Conservation (phyloP, 1,284 basidiomycete genomes). For the Neolentinus lepideus region DNA sequence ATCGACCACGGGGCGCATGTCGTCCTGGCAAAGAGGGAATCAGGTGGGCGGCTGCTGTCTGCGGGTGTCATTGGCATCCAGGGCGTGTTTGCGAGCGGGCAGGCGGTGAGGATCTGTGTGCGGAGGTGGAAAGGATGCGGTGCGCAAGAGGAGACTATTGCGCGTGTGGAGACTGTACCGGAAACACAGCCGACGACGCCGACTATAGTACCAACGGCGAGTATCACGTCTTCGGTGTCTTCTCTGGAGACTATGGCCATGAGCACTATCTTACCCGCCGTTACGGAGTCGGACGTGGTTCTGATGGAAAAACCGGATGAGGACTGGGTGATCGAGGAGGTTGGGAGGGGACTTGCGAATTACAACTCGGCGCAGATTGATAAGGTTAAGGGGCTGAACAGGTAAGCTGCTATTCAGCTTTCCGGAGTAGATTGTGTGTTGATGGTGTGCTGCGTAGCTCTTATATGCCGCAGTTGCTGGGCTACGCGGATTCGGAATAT, state of each 20-base stretch:
- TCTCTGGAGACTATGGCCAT: slow-evolving; percentile 3
- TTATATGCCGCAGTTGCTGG: slow-evolving; percentile 74
- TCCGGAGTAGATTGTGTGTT: slow-evolving; percentile 6
- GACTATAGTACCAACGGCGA: slow-evolving; percentile 8
- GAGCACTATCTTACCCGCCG: neutral
- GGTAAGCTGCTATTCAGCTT: slow-evolving; percentile 40
- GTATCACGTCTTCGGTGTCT: slow-evolving; percentile 8
- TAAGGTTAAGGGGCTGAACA: slow-evolving; percentile 85
- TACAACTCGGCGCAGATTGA: slow-evolving; percentile 93
- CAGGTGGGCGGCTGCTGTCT: slow-evolving; percentile 85
- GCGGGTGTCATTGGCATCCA: slow-evolving; percentile 86
- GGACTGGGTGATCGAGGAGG: slow-evolving; percentile 77
- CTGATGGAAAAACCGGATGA: slow-evolving; percentile 30
- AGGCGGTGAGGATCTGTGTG: slow-evolving; percentile 85
- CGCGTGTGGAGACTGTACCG: slow-evolving; percentile 13
- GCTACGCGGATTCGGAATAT: slow-evolving; percentile 94
- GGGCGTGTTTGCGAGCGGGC: slow-evolving; percentile 89
- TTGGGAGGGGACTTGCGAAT: slow-evolving; percentile 91
- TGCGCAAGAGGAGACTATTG: slow-evolving; percentile 20
- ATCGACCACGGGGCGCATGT: slow-evolving; percentile 87
- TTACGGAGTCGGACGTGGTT: slow-evolving; percentile 22
- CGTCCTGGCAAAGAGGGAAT: slow-evolving; percentile 79
- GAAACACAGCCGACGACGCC: slow-evolving; percentile 11
- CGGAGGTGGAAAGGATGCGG: slow-evolving; percentile 27
- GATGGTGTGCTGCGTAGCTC: slow-evolving; percentile 42